These are phyloP conservation scores for Ogataea populi-albae DNA, from an alignment of 805 yeast genomes.

Conservation along the genomic window DNA sequence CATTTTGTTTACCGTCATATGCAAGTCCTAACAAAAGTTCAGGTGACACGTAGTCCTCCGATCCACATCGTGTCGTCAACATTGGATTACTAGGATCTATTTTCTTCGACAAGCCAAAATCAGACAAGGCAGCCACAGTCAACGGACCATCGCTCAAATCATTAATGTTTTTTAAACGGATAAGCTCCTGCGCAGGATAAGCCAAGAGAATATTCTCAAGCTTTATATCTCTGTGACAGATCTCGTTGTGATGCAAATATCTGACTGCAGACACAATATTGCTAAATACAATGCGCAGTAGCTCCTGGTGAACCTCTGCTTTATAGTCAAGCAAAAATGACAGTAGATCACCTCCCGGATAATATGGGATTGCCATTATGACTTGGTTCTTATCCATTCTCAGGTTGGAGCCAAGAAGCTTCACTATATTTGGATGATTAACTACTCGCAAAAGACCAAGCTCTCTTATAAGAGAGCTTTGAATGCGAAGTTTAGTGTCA, in stretches of 20 bases:
- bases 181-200: conserved; percentile 35
- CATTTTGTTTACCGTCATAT: conserved; percentile 88
- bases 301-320: conserved; percentile 42
- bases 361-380: conserved; percentile 66
- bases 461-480: conserved; percentile 69
- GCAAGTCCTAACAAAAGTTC: conserved; percentile 87
- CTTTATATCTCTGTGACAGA: conserved; percentile 91
- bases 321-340: conserved; percentile 51
- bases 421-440: conserved; percentile 68
- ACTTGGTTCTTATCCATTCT: conserved; percentile 28
- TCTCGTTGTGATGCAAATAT: conserved; percentile 62
- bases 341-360: conserved; percentile 83
- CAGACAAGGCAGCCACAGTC: conserved; percentile 61
- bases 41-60: conserved; percentile 95
- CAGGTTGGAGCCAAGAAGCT: conserved; percentile 50
- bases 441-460: conserved; percentile 56
- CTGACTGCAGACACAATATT: conserved; percentile 69
- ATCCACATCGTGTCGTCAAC: conserved; percentile 88
- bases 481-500: conserved; percentile 48
- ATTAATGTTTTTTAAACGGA: conserved; percentile 2
- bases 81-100: conserved; percentile 59
- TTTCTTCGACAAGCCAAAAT: conserved; percentile 82
- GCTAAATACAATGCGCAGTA: conserved; percentile 61
- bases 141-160: conserved; percentile 1
- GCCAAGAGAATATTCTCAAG: conserved; percentile 72